Evolutionary conservation across 2,329 filamentous ascomycete species (phyloP), one percentile per base, ranked within the genome.

Genomic region (Diaporthe ilicicola): DNA sequence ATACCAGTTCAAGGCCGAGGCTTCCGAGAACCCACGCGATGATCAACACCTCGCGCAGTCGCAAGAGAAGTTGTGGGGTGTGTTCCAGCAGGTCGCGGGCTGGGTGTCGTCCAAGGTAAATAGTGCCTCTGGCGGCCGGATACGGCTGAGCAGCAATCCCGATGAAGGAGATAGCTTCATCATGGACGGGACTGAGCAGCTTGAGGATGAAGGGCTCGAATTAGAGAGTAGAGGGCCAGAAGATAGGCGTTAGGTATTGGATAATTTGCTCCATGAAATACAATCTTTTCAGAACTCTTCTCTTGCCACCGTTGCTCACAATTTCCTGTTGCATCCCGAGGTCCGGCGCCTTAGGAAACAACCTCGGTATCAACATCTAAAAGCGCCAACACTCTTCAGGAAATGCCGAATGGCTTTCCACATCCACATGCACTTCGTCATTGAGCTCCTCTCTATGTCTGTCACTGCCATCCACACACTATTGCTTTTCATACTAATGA

Each of bases 1-100:
- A 80, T 98, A 97, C 78, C 95, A 99, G 81, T 97, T 98, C 88
- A 97, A 96, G 84, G 94, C 93, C 0, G 96, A 99, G 81, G 93
- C 93, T 10, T 90, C 92, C 51, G 94, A 96, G 81, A 91, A 93
- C 76, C 89, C 89, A 4, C 87, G 88, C 71, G 87, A 90, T 39
- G 89, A 91, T 70, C 83, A 87, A 54, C 81, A 84, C 32, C 80
- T 89, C 67, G 81, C 85, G 42, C 87, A 89, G 71, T 83, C 85
- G 4, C 89, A 94, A 77, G 92, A 93, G 77, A 84, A 84, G 74
- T 79, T 94, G 1, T 94, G 92, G 92, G 82, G 78, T 7, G 73
- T 87, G 8, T 84, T 93, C 50, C 84, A 83, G 68, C 81, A 79
- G 15, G 82, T 85, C 0, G 89, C 86, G 0, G 82, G 80, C 5